Evolutionary conservation across 352 stramenopile genomes (phyloP), one percentile per base, ranked within the genome.

Genomic region (Globisporangium paroecandrum): DNA sequence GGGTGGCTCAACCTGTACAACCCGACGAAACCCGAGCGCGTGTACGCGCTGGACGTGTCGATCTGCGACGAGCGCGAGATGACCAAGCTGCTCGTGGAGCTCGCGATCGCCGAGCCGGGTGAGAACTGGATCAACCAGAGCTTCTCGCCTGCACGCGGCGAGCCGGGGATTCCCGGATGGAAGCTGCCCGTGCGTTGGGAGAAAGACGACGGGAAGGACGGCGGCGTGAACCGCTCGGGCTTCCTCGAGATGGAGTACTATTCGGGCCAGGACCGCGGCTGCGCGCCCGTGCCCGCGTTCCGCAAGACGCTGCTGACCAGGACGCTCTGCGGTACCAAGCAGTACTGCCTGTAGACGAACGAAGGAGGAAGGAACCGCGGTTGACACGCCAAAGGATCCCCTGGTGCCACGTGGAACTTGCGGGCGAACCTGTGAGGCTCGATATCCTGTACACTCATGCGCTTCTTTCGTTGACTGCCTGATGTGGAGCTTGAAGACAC

Each of bases 91-190:
- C 81, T 93, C 13, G 86, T 95, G 58, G 75, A 83, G 34, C 70
- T 94, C 34, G 85, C 87, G n/a, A 90, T 93, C 63, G 77, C 77
- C 3, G 87, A 95, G 54, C 87, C 87, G 10, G 85, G 87, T 0
- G 87, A 94, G 66, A 94, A 94, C 67, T 94, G 87, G 87, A 76
- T 92, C 67, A 90, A 92, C 64, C 85, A 94, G 72, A 86, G 74
- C 61, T 94, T 92, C 66, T 73, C 81, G 4, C 51, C 75, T 32
- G 68, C 78, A 13, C 51, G 71, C 13, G 81, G 79, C 1, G 87
- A 93, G 60, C 71, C 77, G 10, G 81, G 80, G 10, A 79, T 94
- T 49, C 87, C 87, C 4, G 87, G 87, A 25, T 94, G 87, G 87
- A 90, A 94, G 62, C 69, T 94, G 46, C 86, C 86, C 1, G 74